These are phyloP conservation scores for Nissolia schottii DNA, from an alignment of 306 rosid species.

Conservation along the genomic window DNA sequence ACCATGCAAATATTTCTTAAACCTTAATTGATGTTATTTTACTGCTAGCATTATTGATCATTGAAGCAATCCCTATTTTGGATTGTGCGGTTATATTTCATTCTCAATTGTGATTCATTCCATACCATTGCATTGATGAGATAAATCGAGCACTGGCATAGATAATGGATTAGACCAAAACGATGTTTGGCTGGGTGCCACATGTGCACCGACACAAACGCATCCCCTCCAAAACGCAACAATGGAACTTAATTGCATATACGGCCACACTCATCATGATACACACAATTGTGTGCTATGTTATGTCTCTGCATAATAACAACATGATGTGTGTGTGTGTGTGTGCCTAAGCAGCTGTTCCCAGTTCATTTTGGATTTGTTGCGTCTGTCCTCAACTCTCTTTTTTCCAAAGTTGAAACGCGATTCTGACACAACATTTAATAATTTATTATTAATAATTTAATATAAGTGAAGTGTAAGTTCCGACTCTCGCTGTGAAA, in stretches of 20 bases:
- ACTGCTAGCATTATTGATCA: not conserved
- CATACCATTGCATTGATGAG: not conserved
- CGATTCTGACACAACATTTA: slow-evolving; percentile 31
- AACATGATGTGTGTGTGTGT: too few relatives aligned
- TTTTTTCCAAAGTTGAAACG: slow-evolving; percentile 16
- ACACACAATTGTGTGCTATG: not conserved
- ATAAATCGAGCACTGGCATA: too few relatives aligned
- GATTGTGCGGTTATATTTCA: not conserved
- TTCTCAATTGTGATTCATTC: not conserved
- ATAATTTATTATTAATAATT: too few relatives aligned
- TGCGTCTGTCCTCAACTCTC: not conserved
- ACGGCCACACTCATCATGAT: not conserved
- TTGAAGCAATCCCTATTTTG: not conserved
- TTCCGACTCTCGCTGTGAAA: not conserved
- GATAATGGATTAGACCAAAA: not conserved
- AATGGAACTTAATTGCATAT: not conserved
- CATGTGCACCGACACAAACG: slow-evolving; percentile 31
- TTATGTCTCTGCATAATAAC: slow-evolving; percentile 1
- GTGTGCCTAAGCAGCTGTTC: slow-evolving; percentile 9
- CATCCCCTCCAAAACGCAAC: slow-evolving; percentile 13
- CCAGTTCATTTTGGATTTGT: not conserved
- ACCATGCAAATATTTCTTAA: too few relatives aligned
- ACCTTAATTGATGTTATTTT: too few relatives aligned
- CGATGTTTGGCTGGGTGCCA: not conserved
- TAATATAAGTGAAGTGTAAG: too few relatives aligned